Evolutionary conservation across 495 filamentous ascomycete genomes (phyloP).

Genomic region (Penicillium cinerascens): DNA sequence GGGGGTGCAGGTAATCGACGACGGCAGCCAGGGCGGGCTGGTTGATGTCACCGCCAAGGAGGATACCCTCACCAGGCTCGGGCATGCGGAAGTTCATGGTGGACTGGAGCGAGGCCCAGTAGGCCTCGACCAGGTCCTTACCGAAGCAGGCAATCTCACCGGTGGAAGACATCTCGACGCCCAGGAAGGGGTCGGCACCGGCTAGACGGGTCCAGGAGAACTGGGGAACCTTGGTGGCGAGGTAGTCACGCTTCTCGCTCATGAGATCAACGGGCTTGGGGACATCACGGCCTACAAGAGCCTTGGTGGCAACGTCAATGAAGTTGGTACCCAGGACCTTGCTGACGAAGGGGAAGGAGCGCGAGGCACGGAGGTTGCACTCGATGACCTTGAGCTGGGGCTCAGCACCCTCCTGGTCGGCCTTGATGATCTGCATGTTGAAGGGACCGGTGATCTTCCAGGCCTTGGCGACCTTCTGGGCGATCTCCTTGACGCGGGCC

Average conservation of each 20-base stretch:
- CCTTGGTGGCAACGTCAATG: slow-evolving; percentile 93
- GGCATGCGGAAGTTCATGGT: slow-evolving; percentile 99
- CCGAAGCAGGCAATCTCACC: slow-evolving; percentile 99
- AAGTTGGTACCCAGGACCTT: slow-evolving; percentile 98
- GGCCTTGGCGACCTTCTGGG: slow-evolving; percentile 91
- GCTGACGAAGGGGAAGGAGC: slow-evolving; percentile 95
- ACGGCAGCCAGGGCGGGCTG: slow-evolving; percentile 66
- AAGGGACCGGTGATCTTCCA: slow-evolving; percentile 97
- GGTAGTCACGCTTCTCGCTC: slow-evolving; percentile 80
- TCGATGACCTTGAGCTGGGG: slow-evolving; percentile 91
- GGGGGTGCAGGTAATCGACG: slow-evolving; percentile 78
- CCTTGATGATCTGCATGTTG: slow-evolving; percentile 99
- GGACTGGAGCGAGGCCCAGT: slow-evolving; percentile 93
- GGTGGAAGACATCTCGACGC: slow-evolving; percentile 95
- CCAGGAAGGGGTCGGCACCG: slow-evolving; percentile 94
- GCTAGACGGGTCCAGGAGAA: slow-evolving; percentile 99
- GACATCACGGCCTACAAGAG: slow-evolving; percentile 80
- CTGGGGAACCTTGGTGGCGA: slow-evolving; percentile 96
- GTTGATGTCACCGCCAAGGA: slow-evolving; percentile 80
- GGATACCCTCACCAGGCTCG: slow-evolving; percentile 85
- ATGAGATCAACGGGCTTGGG: slow-evolving; percentile 87
- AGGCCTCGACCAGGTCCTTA: slow-evolving; percentile 90
- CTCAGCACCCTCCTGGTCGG: slow-evolving; percentile 63
- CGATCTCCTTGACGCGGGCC: slow-evolving; percentile 87
- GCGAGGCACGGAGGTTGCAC: slow-evolving; percentile 96